Conservation (phyloP, 345 rosid species). For the Cardamine chenopodiifolia region DNA sequence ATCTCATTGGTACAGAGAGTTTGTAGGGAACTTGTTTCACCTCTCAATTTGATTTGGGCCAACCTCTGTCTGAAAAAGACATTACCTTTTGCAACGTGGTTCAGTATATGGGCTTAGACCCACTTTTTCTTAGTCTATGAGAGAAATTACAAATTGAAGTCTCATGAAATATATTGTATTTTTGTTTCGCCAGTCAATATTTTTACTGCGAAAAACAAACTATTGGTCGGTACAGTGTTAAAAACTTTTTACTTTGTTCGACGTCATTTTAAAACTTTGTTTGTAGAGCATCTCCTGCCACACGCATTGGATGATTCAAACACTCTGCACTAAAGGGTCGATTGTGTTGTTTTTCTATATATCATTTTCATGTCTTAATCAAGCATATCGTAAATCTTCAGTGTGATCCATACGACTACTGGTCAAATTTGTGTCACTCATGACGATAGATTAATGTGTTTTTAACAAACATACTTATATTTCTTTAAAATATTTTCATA, state of each 20-base stretch:
- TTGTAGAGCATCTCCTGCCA: constrained; percentile 8
- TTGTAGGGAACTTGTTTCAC: constrained; percentile 40
- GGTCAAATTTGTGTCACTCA: constrained; percentile 18
- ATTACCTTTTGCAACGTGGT: constrained; percentile 42
- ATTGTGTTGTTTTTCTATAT: not conserved
- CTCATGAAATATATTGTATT: not conserved
- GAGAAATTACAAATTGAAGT: constrained; percentile 8
- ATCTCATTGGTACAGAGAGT: constrained; percentile 43
- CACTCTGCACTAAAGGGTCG: not conserved
- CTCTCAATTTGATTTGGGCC: constrained; percentile 46
- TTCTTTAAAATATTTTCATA: not conserved
- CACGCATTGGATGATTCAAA: constrained; percentile 18
- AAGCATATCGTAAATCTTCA: constrained; percentile 19
- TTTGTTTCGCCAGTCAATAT: not conserved
- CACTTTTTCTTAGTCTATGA: constrained; percentile 6
- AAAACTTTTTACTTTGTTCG: not conserved
- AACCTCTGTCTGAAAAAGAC: constrained; percentile 47
- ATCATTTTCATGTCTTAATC: constrained; percentile 28
- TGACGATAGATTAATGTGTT: not conserved
- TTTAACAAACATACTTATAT: not conserved
- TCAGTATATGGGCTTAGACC: constrained; percentile 40
- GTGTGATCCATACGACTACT: constrained; percentile 5
- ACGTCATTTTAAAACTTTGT: not conserved
- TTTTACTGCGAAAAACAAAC: not conserved
- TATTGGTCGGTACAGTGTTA: constrained; percentile 5